Conservation (phyloP, 1,284 basidiomycete genomes). For the Erythrobasidium hasegawianum region DNA sequence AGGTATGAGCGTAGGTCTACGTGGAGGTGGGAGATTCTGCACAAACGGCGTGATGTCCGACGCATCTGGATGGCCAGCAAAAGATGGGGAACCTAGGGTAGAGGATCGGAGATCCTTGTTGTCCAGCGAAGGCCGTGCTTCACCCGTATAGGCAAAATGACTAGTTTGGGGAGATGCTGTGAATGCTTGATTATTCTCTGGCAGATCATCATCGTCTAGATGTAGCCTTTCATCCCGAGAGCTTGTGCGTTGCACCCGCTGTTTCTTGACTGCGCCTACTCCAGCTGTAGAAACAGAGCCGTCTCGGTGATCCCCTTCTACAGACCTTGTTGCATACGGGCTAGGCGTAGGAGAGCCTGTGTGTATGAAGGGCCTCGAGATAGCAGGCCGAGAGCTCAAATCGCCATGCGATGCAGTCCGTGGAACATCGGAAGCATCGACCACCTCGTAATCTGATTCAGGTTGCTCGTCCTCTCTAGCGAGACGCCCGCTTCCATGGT, state of each 20-base stretch:
- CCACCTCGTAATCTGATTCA: background rate
- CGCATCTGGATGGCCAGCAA: background rate
- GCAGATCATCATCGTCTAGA: constrained; percentile 29
- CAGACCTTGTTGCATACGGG: constrained; percentile 17
- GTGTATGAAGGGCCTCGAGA: constrained; percentile 15
- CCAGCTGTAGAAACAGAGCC: background rate
- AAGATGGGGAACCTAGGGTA: background rate
- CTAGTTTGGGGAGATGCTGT: constrained; percentile 1
- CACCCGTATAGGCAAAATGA: constrained; percentile 10
- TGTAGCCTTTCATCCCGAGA: constrained; percentile 8
- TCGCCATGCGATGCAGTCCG: background rate
- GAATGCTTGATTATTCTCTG: constrained; percentile 7
- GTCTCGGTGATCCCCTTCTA: background rate
- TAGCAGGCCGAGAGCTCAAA: background rate
- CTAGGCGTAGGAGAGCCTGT: background rate
- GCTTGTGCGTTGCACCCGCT: constrained; percentile 13
- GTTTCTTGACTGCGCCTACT: constrained; percentile 6
- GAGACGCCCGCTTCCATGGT: background rate
- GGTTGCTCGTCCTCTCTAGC: background rate
- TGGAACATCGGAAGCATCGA: background rate
- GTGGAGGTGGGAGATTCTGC: constrained; percentile 10
- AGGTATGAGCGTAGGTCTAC: background rate
- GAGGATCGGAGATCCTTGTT: background rate
- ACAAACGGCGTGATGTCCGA: constrained; percentile 19
- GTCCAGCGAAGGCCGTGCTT: background rate